phyloP scores from a whole-genome alignment of 371 early-diverging fungal genomes.

The Mortierella sp. region DNA sequence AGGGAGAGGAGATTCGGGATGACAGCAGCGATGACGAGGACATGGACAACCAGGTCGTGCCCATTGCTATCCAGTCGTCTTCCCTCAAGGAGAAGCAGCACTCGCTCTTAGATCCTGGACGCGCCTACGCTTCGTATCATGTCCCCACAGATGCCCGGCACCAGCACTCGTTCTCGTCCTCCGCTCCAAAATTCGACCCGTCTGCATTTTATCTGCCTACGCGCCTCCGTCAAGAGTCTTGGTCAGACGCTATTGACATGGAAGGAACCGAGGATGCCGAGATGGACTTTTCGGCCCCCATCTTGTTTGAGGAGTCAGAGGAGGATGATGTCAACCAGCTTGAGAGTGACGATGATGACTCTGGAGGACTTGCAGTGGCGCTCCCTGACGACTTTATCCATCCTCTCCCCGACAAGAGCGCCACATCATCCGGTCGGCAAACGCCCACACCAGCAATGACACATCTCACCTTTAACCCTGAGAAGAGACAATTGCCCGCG shows the following conservation, averaged over 20 bases:
- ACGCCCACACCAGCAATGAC: conserved; percentile 35
- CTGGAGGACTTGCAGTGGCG: conserved; percentile 40
- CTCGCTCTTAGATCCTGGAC: conserved; percentile 11
- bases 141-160: conserved; percentile 2
- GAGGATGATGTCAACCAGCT: conserved; percentile 20
- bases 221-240: conserved; percentile 55
- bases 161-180: conserved; percentile 23
- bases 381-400: conserved; percentile 55
- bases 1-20: conserved; percentile 66
- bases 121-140: conserved; percentile 25
- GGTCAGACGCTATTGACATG: conserved; percentile 61
- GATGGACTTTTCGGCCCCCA: conserved; percentile 57
- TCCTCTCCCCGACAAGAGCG: conserved; percentile 26
- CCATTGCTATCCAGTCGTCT: conserved; percentile 40
- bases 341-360: conserved; percentile 30
- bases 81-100: conserved; percentile 19
- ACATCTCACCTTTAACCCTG: conserved; percentile 35
- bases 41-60: conserved; percentile 56
- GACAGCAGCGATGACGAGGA: conserved; percentile 30
- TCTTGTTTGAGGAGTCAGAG: conserved; percentile 54
- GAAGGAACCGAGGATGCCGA: conserved; percentile 53
- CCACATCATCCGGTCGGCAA: conserved; percentile 31
- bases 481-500: conserved; percentile 31
- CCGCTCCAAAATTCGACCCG: conserved; percentile 38
- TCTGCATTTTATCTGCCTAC: conserved; percentile 50